phyloP scores from a whole-genome alignment of 2,329 filamentous ascomycete species.

The Pestalotiopsis sp. region DNA sequence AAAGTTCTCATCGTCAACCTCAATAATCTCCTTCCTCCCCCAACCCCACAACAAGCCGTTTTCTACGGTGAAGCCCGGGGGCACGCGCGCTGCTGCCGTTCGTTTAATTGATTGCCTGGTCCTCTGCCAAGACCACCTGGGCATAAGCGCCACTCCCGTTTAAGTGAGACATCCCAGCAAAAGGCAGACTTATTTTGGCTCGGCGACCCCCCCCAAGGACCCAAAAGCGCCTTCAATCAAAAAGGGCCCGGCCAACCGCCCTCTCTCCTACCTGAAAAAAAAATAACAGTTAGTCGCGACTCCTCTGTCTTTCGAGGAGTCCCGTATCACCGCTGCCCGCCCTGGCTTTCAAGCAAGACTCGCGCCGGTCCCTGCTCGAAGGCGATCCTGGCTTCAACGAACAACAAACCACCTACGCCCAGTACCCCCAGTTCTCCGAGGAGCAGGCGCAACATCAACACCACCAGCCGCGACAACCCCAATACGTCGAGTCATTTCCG shows the following conservation, averaged over 20 bases:
- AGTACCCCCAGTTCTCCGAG: constrained; percentile 19
- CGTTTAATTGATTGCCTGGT: background rate
- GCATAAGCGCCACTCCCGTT: constrained; percentile 1
- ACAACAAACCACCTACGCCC: constrained; percentile 16
- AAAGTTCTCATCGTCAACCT: background rate
- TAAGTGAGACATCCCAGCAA: constrained; percentile 8
- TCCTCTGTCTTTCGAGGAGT: constrained; percentile 26
- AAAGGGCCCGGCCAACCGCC: constrained; percentile 6
- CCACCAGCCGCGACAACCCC: constrained; percentile 21
- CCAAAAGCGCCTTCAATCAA: background rate
- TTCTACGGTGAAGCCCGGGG: background rate
- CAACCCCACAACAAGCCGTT: background rate
- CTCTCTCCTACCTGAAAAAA: background rate
- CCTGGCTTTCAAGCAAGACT: constrained; percentile 48
- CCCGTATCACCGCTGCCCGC: constrained; percentile 34
- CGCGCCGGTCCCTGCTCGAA: constrained; percentile 46
- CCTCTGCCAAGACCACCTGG: background rate
- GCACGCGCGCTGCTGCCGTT: background rate
- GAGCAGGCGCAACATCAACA: constrained; percentile 19
- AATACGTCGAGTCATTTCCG: constrained; percentile 32
- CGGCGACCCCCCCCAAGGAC: constrained; percentile 10
- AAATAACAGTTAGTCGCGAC: background rate
- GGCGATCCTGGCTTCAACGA: constrained; percentile 34
- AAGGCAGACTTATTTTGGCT: background rate
- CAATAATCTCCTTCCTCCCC: background rate